Base-by-base conservation (phyloP, 2,329 filamentous ascomycete species). In the Periconia macrospinosa region DNA sequence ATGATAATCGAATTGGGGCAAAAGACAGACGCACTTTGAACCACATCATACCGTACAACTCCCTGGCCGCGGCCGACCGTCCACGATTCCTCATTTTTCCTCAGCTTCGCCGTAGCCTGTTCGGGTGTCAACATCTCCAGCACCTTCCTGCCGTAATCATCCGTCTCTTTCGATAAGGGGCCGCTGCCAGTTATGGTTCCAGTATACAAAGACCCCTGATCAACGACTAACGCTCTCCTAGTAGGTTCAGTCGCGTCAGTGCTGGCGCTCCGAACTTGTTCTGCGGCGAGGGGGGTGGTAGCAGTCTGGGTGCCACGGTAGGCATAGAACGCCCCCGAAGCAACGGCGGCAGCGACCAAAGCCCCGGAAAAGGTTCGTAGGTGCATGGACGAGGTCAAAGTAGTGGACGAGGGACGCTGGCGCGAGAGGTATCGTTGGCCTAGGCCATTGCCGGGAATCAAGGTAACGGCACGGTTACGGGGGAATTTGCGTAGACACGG, bases 61-160 rank as follows among this genome's bases (percentile, higher is more conserved):
- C 94, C 94, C 71, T 91, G 85, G 14, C 94, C 95, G 49, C 94
- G 82, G 55, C 91, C 91, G 41, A 99, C 91, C 10, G 92, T 79
- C 75, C 92, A 97, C 30, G 92, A 97, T 77, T 96, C 87, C 76
- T 99, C 92, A 68, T 91, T 91, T 71, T 89, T 87, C 62, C 94
- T 84, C 66, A 99, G 78, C 78, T 93, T 96, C 67, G 91, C 85
- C 14, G 92, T 95, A 20, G 91, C 92, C 80, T 99, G 92, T 54
- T 97, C 93, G 1, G 93, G 90, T 11, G 90, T 95, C 75, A 99
- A 81, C 93, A 99, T 99, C 79, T 97, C 93, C 55, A 99, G 81
- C 33, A 97, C 88, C 69, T 89, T 91, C 60, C 88, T 85, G 30
- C 92, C 91, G 72, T 89, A 89, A 70, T 91, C 89, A 76, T 92